Evolutionary conservation across 371 early-diverging fungal genomes (phyloP).

Genomic region (Blakeslea trispora): DNA sequence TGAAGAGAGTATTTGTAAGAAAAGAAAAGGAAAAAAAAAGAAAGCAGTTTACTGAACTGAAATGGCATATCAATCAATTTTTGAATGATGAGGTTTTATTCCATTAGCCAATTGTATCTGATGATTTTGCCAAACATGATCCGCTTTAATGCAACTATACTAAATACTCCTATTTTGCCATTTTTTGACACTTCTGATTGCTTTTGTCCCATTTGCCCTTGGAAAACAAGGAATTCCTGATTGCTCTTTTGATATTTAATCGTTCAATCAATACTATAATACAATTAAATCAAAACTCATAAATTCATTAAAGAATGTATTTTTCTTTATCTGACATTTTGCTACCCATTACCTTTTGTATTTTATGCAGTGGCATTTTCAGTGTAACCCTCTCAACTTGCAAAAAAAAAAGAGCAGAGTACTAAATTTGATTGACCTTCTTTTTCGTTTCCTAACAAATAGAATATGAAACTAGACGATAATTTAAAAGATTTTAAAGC

Average conservation of each 20-base stretch:
- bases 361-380: conserved; percentile 7
- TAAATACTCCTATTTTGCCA: not conserved
- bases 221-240: conserved; percentile 8
- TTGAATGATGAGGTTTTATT: conserved; percentile 7
- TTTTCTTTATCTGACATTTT: conserved; percentile 5
- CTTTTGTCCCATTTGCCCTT: conserved; percentile 3
- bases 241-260: conserved; percentile 8
- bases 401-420: not conserved
- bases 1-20: conserved; percentile 15
- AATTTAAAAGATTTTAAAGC: conserved; percentile 2
- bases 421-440: not conserved
- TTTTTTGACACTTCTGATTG: conserved; percentile 5
- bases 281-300: conserved; percentile 9
- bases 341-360: conserved; percentile 6
- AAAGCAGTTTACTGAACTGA: conserved; percentile 3
- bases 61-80: conserved; percentile 5
- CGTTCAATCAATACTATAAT: conserved; percentile 7
- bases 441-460: not conserved
- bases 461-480: not conserved
- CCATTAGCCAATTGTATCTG: conserved; percentile 10
- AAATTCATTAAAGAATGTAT: conserved; percentile 3
- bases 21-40: conserved; percentile 9
- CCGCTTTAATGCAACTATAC: not conserved
- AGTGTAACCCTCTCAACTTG: conserved; percentile 6
- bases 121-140: conserved; percentile 9